phyloP scores from a whole-genome alignment of 306 rosid species.

The Parietaria judaica region DNA sequence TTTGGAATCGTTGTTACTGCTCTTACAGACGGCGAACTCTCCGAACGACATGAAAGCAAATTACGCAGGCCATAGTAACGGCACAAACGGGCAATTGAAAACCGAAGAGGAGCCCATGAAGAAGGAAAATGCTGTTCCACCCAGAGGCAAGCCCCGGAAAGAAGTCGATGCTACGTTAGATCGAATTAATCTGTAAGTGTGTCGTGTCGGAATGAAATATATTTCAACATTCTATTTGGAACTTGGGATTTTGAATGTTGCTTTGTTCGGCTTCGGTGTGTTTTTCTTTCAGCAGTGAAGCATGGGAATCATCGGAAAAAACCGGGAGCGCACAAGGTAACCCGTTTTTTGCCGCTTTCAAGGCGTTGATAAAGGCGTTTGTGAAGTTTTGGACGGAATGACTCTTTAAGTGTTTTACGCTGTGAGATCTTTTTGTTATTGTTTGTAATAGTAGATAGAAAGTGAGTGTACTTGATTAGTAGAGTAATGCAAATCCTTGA shows the following conservation, averaged over 20 bases:
- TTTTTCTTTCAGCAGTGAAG: constrained; percentile 57
- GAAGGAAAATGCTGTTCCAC: constrained; percentile 28
- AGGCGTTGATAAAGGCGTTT: constrained; percentile 46
- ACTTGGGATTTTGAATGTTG: not conserved
- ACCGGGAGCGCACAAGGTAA: constrained; percentile 36
- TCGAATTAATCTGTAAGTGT: constrained; percentile 82
- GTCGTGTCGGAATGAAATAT: constrained; percentile 12
- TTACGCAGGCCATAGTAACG: constrained; percentile 20
- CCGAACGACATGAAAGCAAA: constrained; percentile 23
- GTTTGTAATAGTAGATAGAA: constrained; percentile 13
- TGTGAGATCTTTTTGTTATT: constrained; percentile 1
- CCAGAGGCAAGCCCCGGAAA: constrained; percentile 31
- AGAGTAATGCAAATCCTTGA: constrained; percentile 6
- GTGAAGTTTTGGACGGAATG: constrained; percentile 74
- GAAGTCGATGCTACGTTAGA: constrained; percentile 60
- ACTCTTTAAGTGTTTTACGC: constrained; percentile 14
- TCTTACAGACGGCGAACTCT: constrained; percentile 39
- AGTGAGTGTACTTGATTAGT: constrained; percentile 12
- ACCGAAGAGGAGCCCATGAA: constrained; percentile 29
- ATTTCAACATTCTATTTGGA: not conserved
- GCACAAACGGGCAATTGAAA: constrained; percentile 15
- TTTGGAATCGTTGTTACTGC: constrained; percentile 14
- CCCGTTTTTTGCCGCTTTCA: constrained; percentile 47
- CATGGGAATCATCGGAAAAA: constrained; percentile 55
- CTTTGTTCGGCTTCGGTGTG: constrained; percentile 1